Evolutionary conservation across 1,284 basidiomycete species (phyloP).

Genomic region (Amylostereum areolatum): DNA sequence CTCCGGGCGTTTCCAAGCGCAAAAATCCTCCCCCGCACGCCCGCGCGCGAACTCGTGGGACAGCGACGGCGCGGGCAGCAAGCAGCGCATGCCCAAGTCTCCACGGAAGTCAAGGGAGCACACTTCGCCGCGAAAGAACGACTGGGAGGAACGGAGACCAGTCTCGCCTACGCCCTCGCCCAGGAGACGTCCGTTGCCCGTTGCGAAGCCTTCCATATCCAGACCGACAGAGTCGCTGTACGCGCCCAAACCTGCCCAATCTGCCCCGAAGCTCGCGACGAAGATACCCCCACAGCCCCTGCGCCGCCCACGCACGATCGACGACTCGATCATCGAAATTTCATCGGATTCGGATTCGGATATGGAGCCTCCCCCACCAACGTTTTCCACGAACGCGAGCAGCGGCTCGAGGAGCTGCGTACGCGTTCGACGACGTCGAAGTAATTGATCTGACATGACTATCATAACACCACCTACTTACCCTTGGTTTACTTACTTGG

Average conservation of each 20-base stretch:
- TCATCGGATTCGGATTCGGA: conserved; percentile 3
- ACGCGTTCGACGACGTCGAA: not conserved
- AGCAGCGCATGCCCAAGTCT: conserved; percentile 12
- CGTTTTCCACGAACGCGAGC: conserved; percentile 1
- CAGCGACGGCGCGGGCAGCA: not conserved
- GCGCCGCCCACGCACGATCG: conserved; percentile 23
- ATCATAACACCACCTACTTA: too few relatives aligned
- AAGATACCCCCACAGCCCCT: conserved; percentile 22
- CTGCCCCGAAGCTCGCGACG: too few relatives aligned
- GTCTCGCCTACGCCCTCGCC: too few relatives aligned
- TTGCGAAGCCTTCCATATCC: not conserved
- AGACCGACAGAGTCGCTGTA: not conserved
- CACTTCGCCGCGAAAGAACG: conserved; percentile 21
- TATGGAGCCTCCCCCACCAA: conserved; percentile 4
- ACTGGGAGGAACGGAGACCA: conserved; percentile 7
- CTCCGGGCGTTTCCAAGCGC: conserved; percentile 7
- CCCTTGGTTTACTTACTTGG: too few relatives aligned
- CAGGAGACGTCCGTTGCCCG: not conserved
- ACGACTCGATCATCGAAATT: conserved; percentile 6
- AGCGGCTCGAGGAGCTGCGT: not conserved
- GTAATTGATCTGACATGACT: conserved; percentile 11
- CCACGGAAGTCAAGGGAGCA: conserved; percentile 20
- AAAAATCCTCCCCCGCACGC: conserved; percentile 7
- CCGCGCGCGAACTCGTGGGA: not conserved
- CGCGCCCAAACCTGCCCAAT: too few relatives aligned